These are phyloP conservation scores for Madurella fahalii DNA, from an alignment of 2,329 filamentous ascomycete genomes.

Conservation along the genomic window DNA sequence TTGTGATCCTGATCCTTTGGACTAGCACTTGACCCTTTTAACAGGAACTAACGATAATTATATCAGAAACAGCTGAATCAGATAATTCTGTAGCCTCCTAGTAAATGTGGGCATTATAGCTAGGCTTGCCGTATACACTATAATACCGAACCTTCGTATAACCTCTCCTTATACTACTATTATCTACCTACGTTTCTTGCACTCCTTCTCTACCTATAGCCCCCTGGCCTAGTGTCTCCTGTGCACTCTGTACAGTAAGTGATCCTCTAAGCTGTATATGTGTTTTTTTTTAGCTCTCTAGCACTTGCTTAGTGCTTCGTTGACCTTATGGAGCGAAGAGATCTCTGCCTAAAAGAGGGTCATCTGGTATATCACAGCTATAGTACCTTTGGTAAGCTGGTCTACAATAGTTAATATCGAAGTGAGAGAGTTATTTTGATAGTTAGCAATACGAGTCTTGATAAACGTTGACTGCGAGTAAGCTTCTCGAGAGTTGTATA, in stretches of 20 bases:
- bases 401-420: background rate
- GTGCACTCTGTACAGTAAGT: no score
- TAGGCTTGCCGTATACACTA: conserved; percentile 7
- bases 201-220: background rate
- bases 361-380: no score
- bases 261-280: no score
- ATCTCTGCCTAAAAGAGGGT: no score
- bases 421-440: conserved; percentile 1
- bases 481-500: conserved; percentile 5
- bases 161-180: background rate
- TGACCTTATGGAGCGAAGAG: no score
- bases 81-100: conserved; percentile 3
- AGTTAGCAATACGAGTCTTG: background rate
- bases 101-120: conserved; percentile 10
- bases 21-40: no score
- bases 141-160: conserved; percentile 4
- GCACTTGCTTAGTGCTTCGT: no score
- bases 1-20: no score
- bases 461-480: background rate
- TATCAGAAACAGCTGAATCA: conserved; percentile 7
- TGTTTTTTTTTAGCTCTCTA: no score
- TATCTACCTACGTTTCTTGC: background rate
- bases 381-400: background rate
- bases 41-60: conserved; percentile 6
- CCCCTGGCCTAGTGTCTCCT: no score